A percentile compares a stretch with the other conserved stretches of the same genome.
phyloP scores from a whole-genome alignment of 2,329 filamentous ascomycete genomes.

The Arthrinium puccinioides region DNA sequence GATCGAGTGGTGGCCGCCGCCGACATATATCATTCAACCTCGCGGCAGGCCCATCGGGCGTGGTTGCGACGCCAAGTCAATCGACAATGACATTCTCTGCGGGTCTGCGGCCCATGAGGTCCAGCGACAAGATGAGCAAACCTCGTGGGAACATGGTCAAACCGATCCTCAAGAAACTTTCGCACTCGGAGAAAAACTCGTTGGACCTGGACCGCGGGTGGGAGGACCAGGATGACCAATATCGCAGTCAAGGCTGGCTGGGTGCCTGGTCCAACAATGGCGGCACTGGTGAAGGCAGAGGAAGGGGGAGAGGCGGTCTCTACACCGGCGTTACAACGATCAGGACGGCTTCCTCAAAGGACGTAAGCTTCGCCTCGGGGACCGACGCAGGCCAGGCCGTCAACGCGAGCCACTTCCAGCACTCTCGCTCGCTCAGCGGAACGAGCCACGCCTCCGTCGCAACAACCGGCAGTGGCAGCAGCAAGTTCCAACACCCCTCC shows the following conservation, averaged over 20 bases:
- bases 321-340: constrained; percentile 5
- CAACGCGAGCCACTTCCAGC: constrained; percentile 25
- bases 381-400: constrained; percentile 18
- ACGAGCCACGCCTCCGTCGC: constrained; percentile 50
- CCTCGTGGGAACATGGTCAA: constrained; percentile 42
- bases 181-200: constrained; percentile 53
- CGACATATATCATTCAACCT: no score
- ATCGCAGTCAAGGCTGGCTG: constrained; percentile 15
- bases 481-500: constrained; percentile 55
- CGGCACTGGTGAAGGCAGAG: background rate
- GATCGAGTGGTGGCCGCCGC: no score
- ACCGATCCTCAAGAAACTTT: constrained; percentile 54
- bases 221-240: constrained; percentile 42
- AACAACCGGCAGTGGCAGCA: constrained; percentile 42
- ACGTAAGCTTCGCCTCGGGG: constrained; percentile 40
- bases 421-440: constrained; percentile 52
- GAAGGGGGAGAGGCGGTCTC: constrained; percentile 1
- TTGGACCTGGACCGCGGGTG: constrained; percentile 54
- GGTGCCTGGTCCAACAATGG: constrained; percentile 1
- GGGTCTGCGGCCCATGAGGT: constrained; percentile 17
- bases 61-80: no score
- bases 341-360: constrained; percentile 22
- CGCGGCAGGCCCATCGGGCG: no score
- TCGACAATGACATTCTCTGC: constrained; percentile 27
- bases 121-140: constrained; percentile 32